Evolutionary conservation across 306 rosid genomes (phyloP), one percentile per base, ranked within the genome.

Genomic region (Vigna radiata): DNA sequence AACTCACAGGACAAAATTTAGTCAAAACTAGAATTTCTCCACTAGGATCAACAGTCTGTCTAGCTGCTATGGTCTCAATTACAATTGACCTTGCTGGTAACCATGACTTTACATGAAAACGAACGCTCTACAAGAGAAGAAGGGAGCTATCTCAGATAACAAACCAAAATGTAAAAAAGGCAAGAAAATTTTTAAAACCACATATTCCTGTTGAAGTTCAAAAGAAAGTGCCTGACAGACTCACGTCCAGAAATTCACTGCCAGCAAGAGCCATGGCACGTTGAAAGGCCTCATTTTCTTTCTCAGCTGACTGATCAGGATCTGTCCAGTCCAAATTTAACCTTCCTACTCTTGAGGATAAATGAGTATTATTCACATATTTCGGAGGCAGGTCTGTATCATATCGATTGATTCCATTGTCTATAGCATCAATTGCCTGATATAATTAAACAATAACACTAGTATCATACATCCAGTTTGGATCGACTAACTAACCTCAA

Each of bases 21-120:
- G 76, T 83, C 83, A 95, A 75, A 77, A 92, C 94, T 87, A 91
- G 12, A 81, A 95, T 91, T 88, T 92, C 98, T 80, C 98, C 99
- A 80, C 88, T 88, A 53, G 96, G 89, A 85, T 95, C 98, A 17
- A 91, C 80, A 37, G 84, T 76, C 53, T 87, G 85, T 76, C 99
- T 92, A 73, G 94, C 94, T 16, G 66, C 76, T 70, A 91, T 81
- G 16, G 91, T 92, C 72, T 87, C 96, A 88, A 82, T 75, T 27
- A 96, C 98, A 68, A 96, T 92, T 55, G 99, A 92, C 84, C 91
- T 84, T 49, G 99, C 99, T n/a, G 99, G 99, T 71, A 96, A 78
- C 99, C 99, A 96, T 5, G 99, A 96, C 52, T 86, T 91, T 21
- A 84, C 89, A 85, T 91, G 97, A 83, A 80, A 91, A 9, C 84